Conservation (phyloP, 2,329 filamentous ascomycete species). For the Trichoderma lentiforme region DNA sequence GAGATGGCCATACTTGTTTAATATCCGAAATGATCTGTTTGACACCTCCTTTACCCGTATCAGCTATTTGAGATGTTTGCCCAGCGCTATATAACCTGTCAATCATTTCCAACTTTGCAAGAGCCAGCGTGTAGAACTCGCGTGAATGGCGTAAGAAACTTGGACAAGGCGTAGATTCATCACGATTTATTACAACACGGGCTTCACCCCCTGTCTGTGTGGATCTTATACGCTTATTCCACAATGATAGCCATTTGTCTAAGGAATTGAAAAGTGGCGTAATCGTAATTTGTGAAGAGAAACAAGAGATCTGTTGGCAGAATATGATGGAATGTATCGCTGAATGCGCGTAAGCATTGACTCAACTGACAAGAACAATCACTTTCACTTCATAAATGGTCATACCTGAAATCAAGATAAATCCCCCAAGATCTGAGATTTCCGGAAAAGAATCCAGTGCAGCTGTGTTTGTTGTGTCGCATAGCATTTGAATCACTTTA, state of each 20-base stretch:
- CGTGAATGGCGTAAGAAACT: not conserved
- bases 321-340: not conserved
- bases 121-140: not conserved
- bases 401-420: not conserved
- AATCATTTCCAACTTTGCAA: not conserved
- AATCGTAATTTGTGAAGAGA: not conserved
- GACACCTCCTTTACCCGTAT: not conserved
- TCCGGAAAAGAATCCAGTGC: not conserved
- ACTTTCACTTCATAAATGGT: accelerated
- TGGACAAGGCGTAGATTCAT: not conserved
- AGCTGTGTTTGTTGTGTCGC: not conserved
- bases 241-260: not conserved
- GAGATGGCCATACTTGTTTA: not conserved
- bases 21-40: not conserved
- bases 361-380: not conserved
- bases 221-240: not conserved
- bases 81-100: not conserved
- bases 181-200: not conserved
- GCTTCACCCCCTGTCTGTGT: not conserved
- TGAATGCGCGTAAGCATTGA: not conserved
- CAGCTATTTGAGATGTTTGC: not conserved
- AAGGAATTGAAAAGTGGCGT: not conserved
- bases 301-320: not conserved
- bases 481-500: not conserved
- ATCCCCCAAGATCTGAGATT: not conserved